Evolutionary conservation across 257 asterid species (phyloP).

Genomic region (Nicotiana tomentosiformis): DNA sequence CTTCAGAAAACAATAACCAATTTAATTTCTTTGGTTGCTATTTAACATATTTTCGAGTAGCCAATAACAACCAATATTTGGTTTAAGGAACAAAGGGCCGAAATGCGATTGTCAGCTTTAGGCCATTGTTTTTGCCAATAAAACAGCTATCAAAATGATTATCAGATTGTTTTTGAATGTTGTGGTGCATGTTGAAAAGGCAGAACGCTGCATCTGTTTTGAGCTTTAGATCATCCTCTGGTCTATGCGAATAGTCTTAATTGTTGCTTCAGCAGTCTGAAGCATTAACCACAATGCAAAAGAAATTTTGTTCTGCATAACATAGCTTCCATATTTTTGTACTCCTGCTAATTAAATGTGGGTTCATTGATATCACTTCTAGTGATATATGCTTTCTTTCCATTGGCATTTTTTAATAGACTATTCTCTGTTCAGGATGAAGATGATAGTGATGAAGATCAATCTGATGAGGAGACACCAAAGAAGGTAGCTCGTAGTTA

Average conservation of each 20-base stretch:
- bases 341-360: not conserved
- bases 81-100: not conserved
- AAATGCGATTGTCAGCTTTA: not conserved
- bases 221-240: not conserved
- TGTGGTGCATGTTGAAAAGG: not conserved
- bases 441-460: constrained; percentile 25
- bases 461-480: constrained; percentile 72
- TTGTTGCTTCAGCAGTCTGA: not conserved
- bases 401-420: not conserved
- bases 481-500: constrained; percentile 48
- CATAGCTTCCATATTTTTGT: not conserved
- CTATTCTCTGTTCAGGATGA: constrained; percentile 5
- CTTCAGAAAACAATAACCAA: not conserved
- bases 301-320: not conserved
- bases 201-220: not conserved
- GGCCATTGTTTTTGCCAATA: not conserved
- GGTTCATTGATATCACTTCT: not conserved
- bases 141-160: not conserved
- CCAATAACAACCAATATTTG: not conserved
- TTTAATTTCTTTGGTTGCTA: not conserved
- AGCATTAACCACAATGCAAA: not conserved
- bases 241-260: not conserved
- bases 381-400: not conserved
- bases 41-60: not conserved
- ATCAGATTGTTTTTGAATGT: not conserved